These are phyloP conservation scores for Ilex paraguariensis DNA, from an alignment of 305 asterid genomes.

Conservation along the genomic window DNA sequence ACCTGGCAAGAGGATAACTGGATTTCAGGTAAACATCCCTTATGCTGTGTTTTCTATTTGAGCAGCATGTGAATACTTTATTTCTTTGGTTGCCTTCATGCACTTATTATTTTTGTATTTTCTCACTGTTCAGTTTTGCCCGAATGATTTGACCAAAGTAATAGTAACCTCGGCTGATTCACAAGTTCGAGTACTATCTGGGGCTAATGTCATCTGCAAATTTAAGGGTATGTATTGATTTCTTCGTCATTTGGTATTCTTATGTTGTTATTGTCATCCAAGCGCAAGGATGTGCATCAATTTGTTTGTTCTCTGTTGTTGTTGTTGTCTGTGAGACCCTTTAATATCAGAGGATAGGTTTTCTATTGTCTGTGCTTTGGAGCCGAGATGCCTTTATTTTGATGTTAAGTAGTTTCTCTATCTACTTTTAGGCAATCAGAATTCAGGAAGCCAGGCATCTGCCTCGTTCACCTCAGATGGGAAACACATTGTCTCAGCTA, in stretches of 20 bases:
- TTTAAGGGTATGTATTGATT: slow-evolving; percentile 45
- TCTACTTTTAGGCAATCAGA: slow-evolving; percentile 34
- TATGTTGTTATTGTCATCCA: too few relatives aligned
- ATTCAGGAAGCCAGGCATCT: slow-evolving; percentile 45
- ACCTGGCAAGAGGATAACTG: slow-evolving; percentile 64
- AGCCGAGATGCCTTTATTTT: too few relatives aligned
- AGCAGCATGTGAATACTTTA: too few relatives aligned
- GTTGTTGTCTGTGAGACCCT: too few relatives aligned
- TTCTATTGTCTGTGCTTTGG: too few relatives aligned
- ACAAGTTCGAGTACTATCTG: slow-evolving; percentile 56
- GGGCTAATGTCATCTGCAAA: slow-evolving; percentile 57
- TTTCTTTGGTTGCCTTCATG: too few relatives aligned
- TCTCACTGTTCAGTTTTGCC: slow-evolving; percentile 48
- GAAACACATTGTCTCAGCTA: slow-evolving; percentile 53
- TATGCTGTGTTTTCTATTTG: too few relatives aligned
- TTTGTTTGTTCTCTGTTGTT: too few relatives aligned
- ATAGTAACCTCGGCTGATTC: slow-evolving; percentile 82
- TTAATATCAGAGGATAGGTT: too few relatives aligned
- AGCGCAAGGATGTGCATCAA: too few relatives aligned
- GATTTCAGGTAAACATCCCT: slow-evolving; percentile 52
- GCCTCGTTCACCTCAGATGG: slow-evolving; percentile 80
- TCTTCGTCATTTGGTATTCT: not conserved
- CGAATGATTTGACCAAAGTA: slow-evolving; percentile 57
- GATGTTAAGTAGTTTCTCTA: not conserved
- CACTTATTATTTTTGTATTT: not conserved